A percentile compares a stretch with the other conserved stretches of the same genome.
Conservation (phyloP, 805 yeast species). For the Ogataea chonburiensis region DNA sequence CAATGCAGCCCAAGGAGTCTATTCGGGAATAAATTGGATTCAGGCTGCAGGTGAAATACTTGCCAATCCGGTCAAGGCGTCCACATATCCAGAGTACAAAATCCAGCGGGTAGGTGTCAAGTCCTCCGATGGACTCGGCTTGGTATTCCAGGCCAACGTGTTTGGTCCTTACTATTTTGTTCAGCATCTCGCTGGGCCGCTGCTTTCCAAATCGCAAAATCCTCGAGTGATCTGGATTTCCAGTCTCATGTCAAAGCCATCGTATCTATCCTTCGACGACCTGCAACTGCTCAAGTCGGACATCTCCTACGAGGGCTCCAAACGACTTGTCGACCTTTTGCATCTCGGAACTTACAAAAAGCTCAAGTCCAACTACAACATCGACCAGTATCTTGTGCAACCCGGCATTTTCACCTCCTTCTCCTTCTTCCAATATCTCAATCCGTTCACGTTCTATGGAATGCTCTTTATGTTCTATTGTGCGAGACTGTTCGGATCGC, state of each 20-base stretch:
- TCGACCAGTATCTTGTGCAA: constrained; percentile 76
- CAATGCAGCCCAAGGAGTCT: constrained; percentile 89
- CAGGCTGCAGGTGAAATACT: constrained; percentile 70
- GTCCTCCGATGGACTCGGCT: constrained; percentile 77
- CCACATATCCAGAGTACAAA: constrained; percentile 86
- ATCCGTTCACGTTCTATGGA: constrained; percentile 76
- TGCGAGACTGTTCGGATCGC: constrained; percentile 79
- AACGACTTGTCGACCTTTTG: constrained; percentile 77
- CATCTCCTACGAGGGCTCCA: constrained; percentile 88
- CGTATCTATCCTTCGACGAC: constrained; percentile 71
- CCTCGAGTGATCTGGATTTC: constrained; percentile 84
- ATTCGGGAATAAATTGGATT: constrained; percentile 83
- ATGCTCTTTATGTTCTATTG: constrained; percentile 83
- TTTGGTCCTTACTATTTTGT: constrained; percentile 90
- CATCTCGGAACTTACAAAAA: constrained; percentile 68
- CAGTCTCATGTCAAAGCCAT: constrained; percentile 76
- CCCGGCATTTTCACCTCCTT: constrained; percentile 93
- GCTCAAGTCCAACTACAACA: constrained; percentile 47
- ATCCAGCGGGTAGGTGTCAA: constrained; percentile 76
- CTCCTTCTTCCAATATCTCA: constrained; percentile 73
- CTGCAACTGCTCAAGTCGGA: constrained; percentile 62
- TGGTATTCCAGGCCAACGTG: constrained; percentile 93
- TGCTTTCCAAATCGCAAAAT: constrained; percentile 40
- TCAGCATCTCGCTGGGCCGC: constrained; percentile 56
- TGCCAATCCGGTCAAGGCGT: constrained; percentile 70